Percentiles rank a stretch among this genome's conserved stretches.
phyloP scores from a whole-genome alignment of 2,329 filamentous ascomycete genomes.

The Cladosporium sphaerospermum region DNA sequence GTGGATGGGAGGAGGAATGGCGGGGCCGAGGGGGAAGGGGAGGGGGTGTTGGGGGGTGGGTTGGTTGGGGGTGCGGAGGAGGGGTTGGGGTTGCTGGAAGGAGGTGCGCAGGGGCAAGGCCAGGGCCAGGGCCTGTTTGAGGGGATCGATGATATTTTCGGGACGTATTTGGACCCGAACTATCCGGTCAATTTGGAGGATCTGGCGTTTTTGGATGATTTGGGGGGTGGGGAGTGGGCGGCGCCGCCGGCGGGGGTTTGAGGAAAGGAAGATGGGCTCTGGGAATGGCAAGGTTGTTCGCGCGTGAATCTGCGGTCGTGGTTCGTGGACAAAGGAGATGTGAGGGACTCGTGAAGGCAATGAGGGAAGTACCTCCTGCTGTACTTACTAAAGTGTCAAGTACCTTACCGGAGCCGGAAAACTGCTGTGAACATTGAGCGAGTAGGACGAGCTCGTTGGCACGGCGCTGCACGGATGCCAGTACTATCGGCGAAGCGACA shows the following conservation, averaged over 20 bases:
- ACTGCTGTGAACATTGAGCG: no score
- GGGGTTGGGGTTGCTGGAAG: not conserved
- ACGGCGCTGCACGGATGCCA: no score
- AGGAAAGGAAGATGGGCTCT: no score
- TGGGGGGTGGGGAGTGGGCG: constrained; percentile 7
- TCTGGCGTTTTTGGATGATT: constrained; percentile 27
- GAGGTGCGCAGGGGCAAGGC: not conserved
- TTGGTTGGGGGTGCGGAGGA: not conserved
- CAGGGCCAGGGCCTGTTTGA: constrained; percentile 22
- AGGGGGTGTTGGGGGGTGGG: not conserved
- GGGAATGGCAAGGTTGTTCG: no score
- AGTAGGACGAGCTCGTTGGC: no score
- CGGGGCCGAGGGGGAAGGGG: not conserved
- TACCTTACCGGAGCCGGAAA: no score
- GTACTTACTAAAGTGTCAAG: no score
- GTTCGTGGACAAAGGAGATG: no score
- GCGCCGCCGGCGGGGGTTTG: not conserved
- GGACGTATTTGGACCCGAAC: constrained; percentile 29
- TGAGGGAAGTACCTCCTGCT: no score
- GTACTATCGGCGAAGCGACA: no score
- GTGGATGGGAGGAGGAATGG: constrained; percentile 1
- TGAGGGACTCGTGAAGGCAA: no score
- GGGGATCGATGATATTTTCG: constrained; percentile 31
- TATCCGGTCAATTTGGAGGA: constrained; percentile 31
- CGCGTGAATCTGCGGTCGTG: no score